phyloP scores from a whole-genome alignment of 805 yeast species.

The Pichia eremophila region DNA sequence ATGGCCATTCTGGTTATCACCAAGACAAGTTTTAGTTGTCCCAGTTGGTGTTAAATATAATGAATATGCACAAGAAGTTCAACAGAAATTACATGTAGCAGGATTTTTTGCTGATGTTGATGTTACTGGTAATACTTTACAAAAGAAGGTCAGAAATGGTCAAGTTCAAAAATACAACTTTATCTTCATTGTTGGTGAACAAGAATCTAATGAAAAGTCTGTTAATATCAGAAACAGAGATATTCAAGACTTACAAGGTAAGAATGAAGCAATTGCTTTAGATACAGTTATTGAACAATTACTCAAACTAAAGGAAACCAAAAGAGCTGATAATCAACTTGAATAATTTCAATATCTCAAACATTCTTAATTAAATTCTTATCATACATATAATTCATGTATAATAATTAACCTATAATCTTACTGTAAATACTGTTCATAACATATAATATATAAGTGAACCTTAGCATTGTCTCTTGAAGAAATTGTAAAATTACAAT shows the following conservation, averaged over 20 bases:
- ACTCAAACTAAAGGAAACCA: constrained; percentile 55
- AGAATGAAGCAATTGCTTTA: constrained; percentile 72
- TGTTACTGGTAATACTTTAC: constrained; percentile 89
- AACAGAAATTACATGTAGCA: constrained; percentile 54
- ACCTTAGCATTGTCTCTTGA: no score
- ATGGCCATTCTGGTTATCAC: constrained; percentile 99
- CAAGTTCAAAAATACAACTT: constrained; percentile 92
- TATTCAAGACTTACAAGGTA: constrained; percentile 84
- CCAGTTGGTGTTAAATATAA: constrained; percentile 94
- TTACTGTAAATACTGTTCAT: no score
- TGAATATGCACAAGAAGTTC: constrained; percentile 81
- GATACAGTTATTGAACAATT: constrained; percentile 66
- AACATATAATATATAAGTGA: no score
- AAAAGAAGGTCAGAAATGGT: constrained; percentile 96
- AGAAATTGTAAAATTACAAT: no score
- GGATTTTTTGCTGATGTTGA: constrained; percentile 93
- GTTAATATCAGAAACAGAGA: constrained; percentile 98
- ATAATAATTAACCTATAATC: no score
- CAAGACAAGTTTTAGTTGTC: constrained; percentile 91
- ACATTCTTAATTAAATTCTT: no score
- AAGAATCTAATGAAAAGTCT: constrained; percentile 67
- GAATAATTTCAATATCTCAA: background rate
- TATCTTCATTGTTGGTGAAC: constrained; percentile 94
- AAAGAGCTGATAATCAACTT: constrained; percentile 60
- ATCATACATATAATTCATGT: no score